Evolutionary conservation across 2,329 filamentous ascomycete genomes (phyloP), one percentile per base, ranked within the genome.

Genomic region (Alternaria gaisen): DNA sequence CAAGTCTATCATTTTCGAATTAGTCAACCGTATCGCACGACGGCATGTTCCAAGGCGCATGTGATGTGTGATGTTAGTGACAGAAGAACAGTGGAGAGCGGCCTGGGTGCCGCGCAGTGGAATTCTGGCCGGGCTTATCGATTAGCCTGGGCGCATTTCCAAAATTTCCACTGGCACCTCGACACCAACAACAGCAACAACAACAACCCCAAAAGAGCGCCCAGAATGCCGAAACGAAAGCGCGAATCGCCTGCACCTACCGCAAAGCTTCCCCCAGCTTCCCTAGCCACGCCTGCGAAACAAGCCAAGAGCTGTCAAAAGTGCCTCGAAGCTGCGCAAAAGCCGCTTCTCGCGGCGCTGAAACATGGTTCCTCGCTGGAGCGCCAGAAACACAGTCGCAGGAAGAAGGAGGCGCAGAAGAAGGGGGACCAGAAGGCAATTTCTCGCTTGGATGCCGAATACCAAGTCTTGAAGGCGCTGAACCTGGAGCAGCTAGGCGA

Each of bases 311-410:
- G 66, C n/a, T 70, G 70, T 61, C 54, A 64, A 67, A 81, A 81
- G 54, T 82, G 83, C 64, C 80, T 88, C 59, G 78, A 83, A 32
- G 80, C 83, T 47, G 83, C 84, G 69, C 83, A 85, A 65, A 87
- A 87, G 72, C 83, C 88, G 36, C 82, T 94, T 9, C 50, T 71
- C 30, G 84, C 85, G 63, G 90, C 89, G 0, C 83, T 94, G 61
- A 93, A 93, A 77, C 82, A 84, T 11, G 90, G 89, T 58, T 92
- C 91, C 74, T 89, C 89, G 47, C 90, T 92, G 72, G 91, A 94
- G 81, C 85, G 91, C 46, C 92, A 94, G 79, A 91, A 93, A 66
- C 84, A 89, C 58, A 84, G 86, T 22, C 81, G 91, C 61, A 85
- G 89, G 58, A 83, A 84, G 67, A 89, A 89, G 72, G 81, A 80